Conservation (phyloP, 306 rosid genomes). For the Sicyos baderoa region DNA sequence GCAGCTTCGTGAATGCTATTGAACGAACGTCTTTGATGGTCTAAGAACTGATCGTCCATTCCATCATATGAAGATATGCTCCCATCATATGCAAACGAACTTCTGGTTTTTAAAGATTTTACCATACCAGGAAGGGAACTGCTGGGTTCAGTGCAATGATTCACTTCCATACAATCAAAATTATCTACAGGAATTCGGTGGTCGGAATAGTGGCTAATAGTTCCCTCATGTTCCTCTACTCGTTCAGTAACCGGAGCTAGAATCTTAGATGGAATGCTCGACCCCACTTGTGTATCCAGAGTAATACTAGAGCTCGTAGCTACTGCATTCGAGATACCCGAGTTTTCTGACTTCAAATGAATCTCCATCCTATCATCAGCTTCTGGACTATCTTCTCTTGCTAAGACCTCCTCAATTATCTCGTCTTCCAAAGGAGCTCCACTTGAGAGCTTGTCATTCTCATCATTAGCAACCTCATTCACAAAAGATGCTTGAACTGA, state of each 20-base stretch:
- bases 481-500: conserved; percentile 30
- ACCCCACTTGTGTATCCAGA: conserved; percentile 16
- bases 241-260: conserved; percentile 33
- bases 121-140: conserved; percentile 25
- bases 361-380: conserved; percentile 16
- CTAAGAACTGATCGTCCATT: conserved; percentile 34
- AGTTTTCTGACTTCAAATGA: conserved; percentile 32
- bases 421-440: conserved; percentile 26
- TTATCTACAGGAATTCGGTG: conserved; percentile 27
- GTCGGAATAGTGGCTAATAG: conserved; percentile 20
- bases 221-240: conserved; percentile 28
- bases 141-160: conserved; percentile 37
- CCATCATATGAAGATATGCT: conserved; percentile 70
- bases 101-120: conserved; percentile 31
- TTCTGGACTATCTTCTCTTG: conserved; percentile 25
- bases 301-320: conserved; percentile 23
- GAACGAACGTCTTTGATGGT: conserved; percentile 25
- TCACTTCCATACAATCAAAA: conserved; percentile 27
- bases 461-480: background rate
- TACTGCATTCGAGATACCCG: conserved; percentile 23
- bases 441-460: conserved; percentile 10
- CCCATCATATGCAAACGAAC: conserved; percentile 52
- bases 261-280: conserved; percentile 25
- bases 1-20: conserved; percentile 21
- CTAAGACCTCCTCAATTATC: conserved; percentile 22